Conservation (phyloP, 2,329 filamentous ascomycete species). For the Magnaporthales sp. region DNA sequence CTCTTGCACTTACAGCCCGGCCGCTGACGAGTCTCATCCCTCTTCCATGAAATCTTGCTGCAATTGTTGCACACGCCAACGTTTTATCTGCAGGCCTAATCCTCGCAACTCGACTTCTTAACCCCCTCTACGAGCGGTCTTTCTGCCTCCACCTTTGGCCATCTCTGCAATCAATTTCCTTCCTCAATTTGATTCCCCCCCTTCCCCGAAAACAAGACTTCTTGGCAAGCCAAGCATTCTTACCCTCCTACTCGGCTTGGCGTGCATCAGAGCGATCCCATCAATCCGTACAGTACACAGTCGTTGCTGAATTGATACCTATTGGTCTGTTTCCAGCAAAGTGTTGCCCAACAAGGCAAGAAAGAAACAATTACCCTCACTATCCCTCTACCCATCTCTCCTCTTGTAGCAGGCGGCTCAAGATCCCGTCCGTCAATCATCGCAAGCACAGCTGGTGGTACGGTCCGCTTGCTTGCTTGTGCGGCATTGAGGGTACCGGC, state of each 20-base stretch:
- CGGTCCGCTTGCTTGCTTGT: not conserved
- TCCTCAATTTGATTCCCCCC: no score
- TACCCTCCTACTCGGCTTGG: slow-evolving; percentile 4
- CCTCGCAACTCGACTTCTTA: not conserved
- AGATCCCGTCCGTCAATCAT: not conserved
- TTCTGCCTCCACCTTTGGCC: not conserved
- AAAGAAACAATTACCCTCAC: not conserved
- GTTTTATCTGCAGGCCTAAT: not conserved
- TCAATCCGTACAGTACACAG: not conserved
- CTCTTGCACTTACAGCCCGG: not conserved
- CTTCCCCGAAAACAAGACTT: slow-evolving; percentile 6
- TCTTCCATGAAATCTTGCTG: not conserved
- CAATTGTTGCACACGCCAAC: not conserved
- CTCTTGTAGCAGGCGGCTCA: not conserved
- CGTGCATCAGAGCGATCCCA: slow-evolving; percentile 6
- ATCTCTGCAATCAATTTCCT: not conserved
- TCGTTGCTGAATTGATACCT: not conserved
- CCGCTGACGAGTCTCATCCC: not conserved
- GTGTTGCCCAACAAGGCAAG: not conserved
- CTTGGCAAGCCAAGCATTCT: slow-evolving; percentile 6
- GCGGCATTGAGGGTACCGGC: not conserved
- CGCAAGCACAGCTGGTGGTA: not conserved
- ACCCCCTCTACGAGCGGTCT: not conserved
- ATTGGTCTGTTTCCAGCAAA: not conserved
- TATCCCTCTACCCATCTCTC: not conserved